Evolutionary conservation across 2,329 filamentous ascomycete genomes (phyloP), one percentile per base, ranked within the genome.

Genomic region (Talaromyces funiculosus): DNA sequence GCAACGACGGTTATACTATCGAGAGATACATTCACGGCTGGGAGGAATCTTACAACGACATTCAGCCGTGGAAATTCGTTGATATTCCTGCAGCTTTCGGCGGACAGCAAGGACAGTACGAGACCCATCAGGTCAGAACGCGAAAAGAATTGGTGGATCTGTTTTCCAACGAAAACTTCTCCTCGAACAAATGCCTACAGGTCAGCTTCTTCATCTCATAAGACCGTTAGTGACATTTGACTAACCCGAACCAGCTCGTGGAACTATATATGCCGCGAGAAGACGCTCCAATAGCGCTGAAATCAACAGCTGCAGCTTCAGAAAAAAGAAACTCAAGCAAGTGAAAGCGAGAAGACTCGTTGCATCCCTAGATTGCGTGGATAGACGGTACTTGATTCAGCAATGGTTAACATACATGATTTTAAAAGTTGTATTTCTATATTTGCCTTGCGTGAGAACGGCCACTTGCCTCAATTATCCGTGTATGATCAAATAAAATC

Each of bases 1-100:
- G 88, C 80, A 93, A 93, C 72, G 84, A 91, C 37, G 90, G 90
- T 4, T 95, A 88, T 75, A 93, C 90, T 7, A 91, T 94, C 71
- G 90, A 95, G 77, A 85, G 90, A 26, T 88, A 84, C 72, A 93
- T 94, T 67, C 90, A 95, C 74, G 90, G 90, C 45, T 87, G 86
- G 84, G 80, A 91, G 7, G 88, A 84, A 37, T 73, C 71, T 20
- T 94, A 94, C 78, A 95, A 95, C 70, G 89, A 94, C 70, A 86
- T 94, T 60, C 80, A 82, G 57, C 73, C 78, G 22, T 95, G 90
- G 90, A 80, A 86, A 56, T 89, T 86, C 78, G 85, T 84, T 70
- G 85, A 86, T 35, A 75, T 91, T 0, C 82, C 88, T 1, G 78
- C 80, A 1, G 83, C 85, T 0, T 90, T 93, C 70, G 87, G 88